Evolutionary conservation across 257 asterid genomes (phyloP).

Genomic region (Sherardia arvensis): DNA sequence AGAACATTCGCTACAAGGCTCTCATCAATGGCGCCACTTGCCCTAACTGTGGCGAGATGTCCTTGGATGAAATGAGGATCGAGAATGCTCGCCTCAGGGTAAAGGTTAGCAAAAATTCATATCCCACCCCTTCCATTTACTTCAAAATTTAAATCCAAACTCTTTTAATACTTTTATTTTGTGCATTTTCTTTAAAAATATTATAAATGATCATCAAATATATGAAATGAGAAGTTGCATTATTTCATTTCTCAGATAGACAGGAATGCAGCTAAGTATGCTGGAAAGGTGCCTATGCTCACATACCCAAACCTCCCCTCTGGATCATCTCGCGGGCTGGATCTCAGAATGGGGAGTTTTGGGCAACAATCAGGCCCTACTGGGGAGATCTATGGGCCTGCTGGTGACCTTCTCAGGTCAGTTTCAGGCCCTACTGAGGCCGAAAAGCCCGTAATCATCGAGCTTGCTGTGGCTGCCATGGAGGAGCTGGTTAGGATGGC

Average conservation of each 20-base stretch:
- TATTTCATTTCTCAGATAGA: slow-evolving; percentile 36
- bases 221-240: background rate
- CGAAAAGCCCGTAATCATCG: slow-evolving; percentile 62
- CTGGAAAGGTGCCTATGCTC: slow-evolving; percentile 57
- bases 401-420: slow-evolving; percentile 47
- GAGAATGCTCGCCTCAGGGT: slow-evolving; percentile 68
- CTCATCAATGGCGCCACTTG: slow-evolving; percentile 59
- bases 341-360: slow-evolving; percentile 41
- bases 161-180: too few species aligned
- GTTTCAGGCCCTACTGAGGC: slow-evolving; percentile 51
- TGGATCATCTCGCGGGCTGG: slow-evolving; percentile 38
- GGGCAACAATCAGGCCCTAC: slow-evolving; percentile 27
- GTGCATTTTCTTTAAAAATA: background rate
- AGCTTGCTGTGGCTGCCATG: slow-evolving; percentile 80
- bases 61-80: slow-evolving; percentile 60
- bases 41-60: slow-evolving; percentile 81
- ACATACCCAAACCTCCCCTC: slow-evolving; percentile 37
- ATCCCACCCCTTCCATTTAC: too few species aligned
- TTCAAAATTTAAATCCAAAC: background rate
- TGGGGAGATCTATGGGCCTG: slow-evolving; percentile 42
- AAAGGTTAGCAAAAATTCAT: slow-evolving; percentile 61
- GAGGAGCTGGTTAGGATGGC: slow-evolving; percentile 62
- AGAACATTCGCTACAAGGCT: slow-evolving; percentile 60
- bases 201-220: background rate
- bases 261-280: slow-evolving; percentile 62